Evolutionary conservation across 2,329 filamentous ascomycete genomes (phyloP), one percentile per base, ranked within the genome.

Genomic region (Sporothrix inflata): DNA sequence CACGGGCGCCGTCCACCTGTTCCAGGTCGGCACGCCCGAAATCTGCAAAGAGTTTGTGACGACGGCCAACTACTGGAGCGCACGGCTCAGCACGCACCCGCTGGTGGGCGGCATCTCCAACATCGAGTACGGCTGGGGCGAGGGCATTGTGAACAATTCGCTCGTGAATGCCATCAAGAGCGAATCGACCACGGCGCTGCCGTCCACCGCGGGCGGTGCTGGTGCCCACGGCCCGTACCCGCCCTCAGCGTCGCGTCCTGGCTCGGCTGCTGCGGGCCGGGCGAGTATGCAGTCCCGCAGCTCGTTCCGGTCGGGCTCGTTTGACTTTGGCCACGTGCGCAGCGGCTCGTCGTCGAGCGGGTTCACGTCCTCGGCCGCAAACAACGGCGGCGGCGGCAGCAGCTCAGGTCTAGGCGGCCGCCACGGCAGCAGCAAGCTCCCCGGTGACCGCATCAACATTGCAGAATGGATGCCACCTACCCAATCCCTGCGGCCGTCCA

Each of bases 21-120:
- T 99, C 86, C 94, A 98, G 78, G 96, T 96, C 66, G 96, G 96
- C 71, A 99, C 96, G 0, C 90, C 93, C 0, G 96, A 99, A 77
- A 97, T 98, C 77, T 92, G 94, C 77, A 92, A 92, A 76, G 96
- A 99, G 80, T 99, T 98, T 78, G 94, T 98, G 69, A 91, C 89
- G 21, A 97, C 94, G 1, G 94, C 93, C 77, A 99, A 99, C 82
- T 99, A 98, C 82, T 99, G 96, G 96, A 96, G 94, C 78, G 95
- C 96, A 2, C 89, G 96, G 69, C 86, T 98, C 42, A 97, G 94
- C 78, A 98, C 97, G 74, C 94, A 98, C 79, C 96, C 96, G 2
- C 84, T 99, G 42, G 89, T 95, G 45, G 96, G 96, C 72, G 95
- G 94, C 72, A 92, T 99, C 76, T 97, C 93, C 82, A 99, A 98